These are phyloP conservation scores for Hyaloscypha bicolor DNA, from an alignment of 495 filamentous ascomycete genomes.

Conservation along the genomic window DNA sequence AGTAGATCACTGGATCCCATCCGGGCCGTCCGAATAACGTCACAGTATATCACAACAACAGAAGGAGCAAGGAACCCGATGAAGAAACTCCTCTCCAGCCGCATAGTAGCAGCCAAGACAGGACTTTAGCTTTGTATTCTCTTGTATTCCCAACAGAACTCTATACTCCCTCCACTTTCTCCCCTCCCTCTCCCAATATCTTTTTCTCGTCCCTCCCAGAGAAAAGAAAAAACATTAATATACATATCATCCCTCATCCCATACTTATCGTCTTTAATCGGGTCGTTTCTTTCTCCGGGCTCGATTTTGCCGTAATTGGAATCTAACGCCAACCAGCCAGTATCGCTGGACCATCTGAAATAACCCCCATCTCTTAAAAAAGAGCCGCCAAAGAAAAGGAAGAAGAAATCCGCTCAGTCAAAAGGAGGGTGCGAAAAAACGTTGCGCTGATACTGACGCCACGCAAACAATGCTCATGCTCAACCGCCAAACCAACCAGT, in stretches of 20 bases:
- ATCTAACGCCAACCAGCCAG: neutral
- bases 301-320: too few species aligned
- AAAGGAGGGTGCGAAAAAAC: neutral
- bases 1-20: too few species aligned
- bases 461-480: conserved; percentile 9
- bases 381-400: neutral
- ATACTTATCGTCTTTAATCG: too few species aligned
- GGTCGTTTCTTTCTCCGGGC: too few species aligned
- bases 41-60: too few species aligned
- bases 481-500: neutral
- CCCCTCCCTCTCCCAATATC: neutral
- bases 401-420: neutral
- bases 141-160: neutral
- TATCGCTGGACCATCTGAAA: too few species aligned
- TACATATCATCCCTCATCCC: conserved; percentile 7
- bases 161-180: neutral
- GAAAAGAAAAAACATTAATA: conserved; percentile 14
- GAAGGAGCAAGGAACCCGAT: too few species aligned
- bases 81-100: too few species aligned
- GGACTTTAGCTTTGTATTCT: too few species aligned
- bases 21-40: too few species aligned
- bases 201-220: neutral
- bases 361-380: too few species aligned
- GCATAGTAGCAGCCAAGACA: too few species aligned
- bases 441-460: neutral